A percentile compares a stretch with the other conserved stretches of the same genome.
Conservation (phyloP, 352 stramenopile genomes). For the Elongisporangium prolatum region DNA sequence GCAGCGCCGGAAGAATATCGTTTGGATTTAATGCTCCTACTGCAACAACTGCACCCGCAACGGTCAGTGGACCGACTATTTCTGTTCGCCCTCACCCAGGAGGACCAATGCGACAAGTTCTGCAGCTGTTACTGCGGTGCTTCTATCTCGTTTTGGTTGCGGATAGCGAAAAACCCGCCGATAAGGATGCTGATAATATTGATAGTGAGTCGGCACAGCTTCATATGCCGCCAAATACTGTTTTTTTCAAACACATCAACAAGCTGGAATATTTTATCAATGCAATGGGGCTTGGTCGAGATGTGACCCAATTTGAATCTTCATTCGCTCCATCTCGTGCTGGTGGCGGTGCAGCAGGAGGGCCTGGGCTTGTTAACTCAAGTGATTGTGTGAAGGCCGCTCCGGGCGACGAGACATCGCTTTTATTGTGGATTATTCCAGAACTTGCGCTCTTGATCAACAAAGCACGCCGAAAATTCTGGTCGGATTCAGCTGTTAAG, state of each 20-base stretch:
- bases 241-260: slow-evolving; percentile 75
- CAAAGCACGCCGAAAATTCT: slow-evolving; percentile 56
- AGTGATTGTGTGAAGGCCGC: slow-evolving; percentile 57
- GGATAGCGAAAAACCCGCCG: slow-evolving; percentile 28
- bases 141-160: slow-evolving; percentile 68
- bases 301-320: slow-evolving; percentile 67
- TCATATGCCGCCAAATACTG: slow-evolving; percentile 40
- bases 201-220: slow-evolving; percentile 26
- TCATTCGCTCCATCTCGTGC: slow-evolving; percentile 60
- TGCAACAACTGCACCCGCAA: slow-evolving; percentile 2
- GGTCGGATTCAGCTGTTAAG: slow-evolving; percentile 67
- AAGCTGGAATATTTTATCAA: slow-evolving; percentile 87
- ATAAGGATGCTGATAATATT: slow-evolving; percentile 9
- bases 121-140: slow-evolving; percentile 66
- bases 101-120: slow-evolving; percentile 77
- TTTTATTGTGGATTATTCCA: slow-evolving; percentile 73
- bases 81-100: slow-evolving; percentile 65
- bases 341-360: slow-evolving; percentile 5
- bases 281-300: slow-evolving; percentile 64
- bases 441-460: slow-evolving; percentile 69
- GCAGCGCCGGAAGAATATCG: slow-evolving; percentile 10
- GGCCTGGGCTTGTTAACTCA: slow-evolving; percentile 35
- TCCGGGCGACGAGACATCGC: slow-evolving; percentile 69
- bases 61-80: slow-evolving; percentile 24
- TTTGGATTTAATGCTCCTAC: slow-evolving; percentile 18